These are phyloP conservation scores for Cryptococcus sp. DNA, from an alignment of 1,284 basidiomycete genomes.

Conservation along the genomic window DNA sequence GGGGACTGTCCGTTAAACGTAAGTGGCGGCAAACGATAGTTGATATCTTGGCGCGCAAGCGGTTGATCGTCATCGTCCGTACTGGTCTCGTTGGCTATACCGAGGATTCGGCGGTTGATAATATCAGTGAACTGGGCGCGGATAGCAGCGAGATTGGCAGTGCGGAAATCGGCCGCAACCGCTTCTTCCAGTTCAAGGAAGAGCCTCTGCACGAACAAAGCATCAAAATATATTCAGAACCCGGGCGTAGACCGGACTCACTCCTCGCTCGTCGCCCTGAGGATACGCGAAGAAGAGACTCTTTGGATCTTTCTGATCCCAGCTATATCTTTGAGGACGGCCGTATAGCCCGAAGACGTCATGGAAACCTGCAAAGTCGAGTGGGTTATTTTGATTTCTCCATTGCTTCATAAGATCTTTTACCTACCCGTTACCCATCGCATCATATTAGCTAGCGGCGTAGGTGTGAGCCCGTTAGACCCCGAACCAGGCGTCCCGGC, in stretches of 20 bases:
- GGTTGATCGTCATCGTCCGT: slow-evolving; percentile 21
- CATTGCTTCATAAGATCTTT: slow-evolving; percentile 3
- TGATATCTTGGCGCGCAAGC: slow-evolving; percentile 20
- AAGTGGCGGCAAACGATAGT: slow-evolving; percentile 43
- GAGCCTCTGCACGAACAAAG: slow-evolving; percentile 60
- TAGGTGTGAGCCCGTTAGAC: slow-evolving; percentile 15
- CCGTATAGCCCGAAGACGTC: slow-evolving; percentile 87
- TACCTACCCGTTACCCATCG: slow-evolving; percentile 82
- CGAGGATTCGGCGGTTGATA: slow-evolving; percentile 66
- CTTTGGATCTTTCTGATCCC: slow-evolving; percentile 74
- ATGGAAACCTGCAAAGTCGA: slow-evolving; percentile 64
- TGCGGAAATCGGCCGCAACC: slow-evolving; percentile 73
- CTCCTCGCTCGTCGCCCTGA: slow-evolving; percentile 37
- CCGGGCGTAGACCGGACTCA: slow-evolving; percentile 20
- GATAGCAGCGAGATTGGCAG: slow-evolving; percentile 71
- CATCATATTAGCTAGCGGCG: slow-evolving; percentile 74
- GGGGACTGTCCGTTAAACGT: slow-evolving; percentile 28
- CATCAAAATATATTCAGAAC: neutral
- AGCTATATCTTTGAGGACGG: slow-evolving; percentile 73
- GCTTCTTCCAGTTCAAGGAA: slow-evolving; percentile 87
- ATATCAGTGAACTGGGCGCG: slow-evolving; percentile 66
- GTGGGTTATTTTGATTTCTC: neutral
- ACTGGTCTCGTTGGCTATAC: slow-evolving; percentile 18
- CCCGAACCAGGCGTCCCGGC: neutral
- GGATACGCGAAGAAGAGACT: slow-evolving; percentile 53